Base-by-base conservation (phyloP, 2,329 filamentous ascomycete genomes). In the Colletotrichum acutatum region DNA sequence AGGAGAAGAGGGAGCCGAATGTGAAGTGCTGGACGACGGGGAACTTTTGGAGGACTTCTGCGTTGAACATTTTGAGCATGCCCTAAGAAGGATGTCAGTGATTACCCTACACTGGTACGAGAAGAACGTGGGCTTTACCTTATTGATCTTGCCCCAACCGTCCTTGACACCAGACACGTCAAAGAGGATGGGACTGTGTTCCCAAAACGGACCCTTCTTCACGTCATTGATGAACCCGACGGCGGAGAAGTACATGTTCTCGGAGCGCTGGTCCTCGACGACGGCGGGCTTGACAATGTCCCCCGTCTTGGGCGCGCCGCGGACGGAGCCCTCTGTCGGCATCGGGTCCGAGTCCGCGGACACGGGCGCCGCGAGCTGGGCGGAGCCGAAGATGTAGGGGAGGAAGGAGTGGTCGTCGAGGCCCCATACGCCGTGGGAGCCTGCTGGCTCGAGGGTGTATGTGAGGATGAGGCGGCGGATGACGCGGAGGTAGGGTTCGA, bases 21-120 rank as follows among this genome's bases (percentile, higher is more conserved):
- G 89, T 90, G 76, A 97, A 98, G 83, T 99, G 97, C 83, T 99
- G 97, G n/a, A 99, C 95, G 3, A 99, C 97, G 3, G 97, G 97
- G 79, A 98, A 98, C 82, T 99, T 99, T 52, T 94, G 94, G 16
- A 99, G 87, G 3, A 99, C 97, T 84, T 99, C 97, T 22, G 94
- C 97, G 76, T 97, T 95, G 85, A 96, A 99, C 97, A 99, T 99
- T 84, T 98, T 99, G 78, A 99, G 91, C 97, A 99, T 98, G 64
- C 97, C 97, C 92, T 93, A 72, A 9, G n/a, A 30, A 1, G 3
- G 4, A 2, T 28, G 9, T 30, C 11, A n/a, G 56, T 22, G 9
- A 22, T 11, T n/a, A 49, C 16, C 42, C 37, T 42, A 9, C 42
- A 42, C 16, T 11, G 16, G 16, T 49, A 9, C 42, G 19, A 49